Evolutionary conservation across 2,329 filamentous ascomycete genomes (phyloP).

Genomic region (Ascosphaera aggregata): DNA sequence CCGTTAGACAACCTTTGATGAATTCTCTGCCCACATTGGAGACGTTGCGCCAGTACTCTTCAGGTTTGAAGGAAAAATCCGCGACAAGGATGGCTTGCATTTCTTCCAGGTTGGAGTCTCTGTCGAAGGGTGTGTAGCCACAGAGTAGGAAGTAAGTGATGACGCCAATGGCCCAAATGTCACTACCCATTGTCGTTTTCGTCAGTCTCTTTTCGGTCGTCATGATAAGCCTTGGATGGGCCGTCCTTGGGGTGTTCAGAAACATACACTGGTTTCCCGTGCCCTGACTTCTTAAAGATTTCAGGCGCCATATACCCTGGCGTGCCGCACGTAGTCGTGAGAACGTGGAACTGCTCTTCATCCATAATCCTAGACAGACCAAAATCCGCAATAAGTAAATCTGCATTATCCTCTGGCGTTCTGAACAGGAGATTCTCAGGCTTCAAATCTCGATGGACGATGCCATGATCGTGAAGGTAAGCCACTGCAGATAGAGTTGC

Average conservation of each 20-base stretch:
- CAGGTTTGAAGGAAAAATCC: conserved; percentile 84
- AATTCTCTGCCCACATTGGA: conserved; percentile 73
- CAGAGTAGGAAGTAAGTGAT: conserved; percentile 98
- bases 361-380: conserved; percentile 95
- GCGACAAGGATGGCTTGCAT: conserved; percentile 97
- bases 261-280: conserved; percentile 79
- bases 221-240: not conserved
- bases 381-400: conserved; percentile 92
- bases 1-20: conserved; percentile 73
- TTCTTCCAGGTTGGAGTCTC: conserved; percentile 92
- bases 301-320: conserved; percentile 98
- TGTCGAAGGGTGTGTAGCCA: conserved; percentile 94
- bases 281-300: conserved; percentile 96
- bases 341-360: conserved; percentile 90
- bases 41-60: conserved; percentile 93
- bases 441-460: conserved; percentile 93
- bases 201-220: conserved; percentile 2
- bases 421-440: conserved; percentile 93
- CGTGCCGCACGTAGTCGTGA: conserved; percentile 93
- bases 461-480: conserved; percentile 95
- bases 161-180: conserved; percentile 94
- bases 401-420: conserved; percentile 92
- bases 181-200: conserved; percentile 21
- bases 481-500: conserved; percentile 92
- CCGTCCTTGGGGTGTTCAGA: not conserved